Conservation (phyloP, 345 rosid species). For the Ceriops decandra region DNA sequence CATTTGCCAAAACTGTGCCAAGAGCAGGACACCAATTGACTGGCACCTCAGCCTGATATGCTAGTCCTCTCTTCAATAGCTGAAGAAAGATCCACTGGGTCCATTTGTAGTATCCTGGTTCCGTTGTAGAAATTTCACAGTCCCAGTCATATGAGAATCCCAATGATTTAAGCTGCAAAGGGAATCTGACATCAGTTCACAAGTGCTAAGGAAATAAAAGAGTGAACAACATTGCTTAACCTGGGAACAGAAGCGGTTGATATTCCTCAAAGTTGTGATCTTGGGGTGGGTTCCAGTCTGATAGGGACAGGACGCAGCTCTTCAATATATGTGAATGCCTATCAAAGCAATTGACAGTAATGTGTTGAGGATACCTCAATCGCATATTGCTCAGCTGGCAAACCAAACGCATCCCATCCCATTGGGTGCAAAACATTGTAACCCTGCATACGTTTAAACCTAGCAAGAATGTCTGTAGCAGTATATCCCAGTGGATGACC, state of each 20-base stretch:
- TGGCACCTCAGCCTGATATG: slow-evolving; percentile 99
- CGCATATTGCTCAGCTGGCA: slow-evolving; percentile 97
- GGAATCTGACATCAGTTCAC: slow-evolving; percentile 18
- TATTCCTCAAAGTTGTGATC: slow-evolving; percentile 79
- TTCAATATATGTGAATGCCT: slow-evolving; percentile 12
- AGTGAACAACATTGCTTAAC: slow-evolving; percentile 28
- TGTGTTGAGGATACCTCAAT: slow-evolving; percentile 56
- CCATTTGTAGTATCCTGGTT: slow-evolving; percentile 89
- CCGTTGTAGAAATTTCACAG: slow-evolving; percentile 87
- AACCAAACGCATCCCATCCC: slow-evolving; percentile 99
- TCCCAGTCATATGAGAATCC: slow-evolving; percentile 98
- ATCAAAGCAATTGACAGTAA: slow-evolving; percentile 4
- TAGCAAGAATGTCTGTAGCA: slow-evolving; percentile 86
- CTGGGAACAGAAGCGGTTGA: slow-evolving; percentile 76
- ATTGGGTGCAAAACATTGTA: slow-evolving; percentile 91
- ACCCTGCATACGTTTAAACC: slow-evolving; percentile 88
- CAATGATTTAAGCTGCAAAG: slow-evolving; percentile 75
- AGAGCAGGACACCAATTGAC: slow-evolving; percentile 99
- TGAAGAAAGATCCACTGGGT: slow-evolving; percentile 99
- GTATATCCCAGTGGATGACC: slow-evolving; percentile 97
- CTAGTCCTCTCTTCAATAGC: slow-evolving; percentile 88
- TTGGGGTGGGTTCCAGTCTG: slow-evolving; percentile 98
- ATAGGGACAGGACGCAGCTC: slow-evolving; percentile 14
- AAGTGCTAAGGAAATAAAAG: background rate
- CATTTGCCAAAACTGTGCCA: slow-evolving; percentile 97